These are phyloP conservation scores for Tuber calosporum DNA, from an alignment of 495 filamentous ascomycete genomes.

Conservation along the genomic window DNA sequence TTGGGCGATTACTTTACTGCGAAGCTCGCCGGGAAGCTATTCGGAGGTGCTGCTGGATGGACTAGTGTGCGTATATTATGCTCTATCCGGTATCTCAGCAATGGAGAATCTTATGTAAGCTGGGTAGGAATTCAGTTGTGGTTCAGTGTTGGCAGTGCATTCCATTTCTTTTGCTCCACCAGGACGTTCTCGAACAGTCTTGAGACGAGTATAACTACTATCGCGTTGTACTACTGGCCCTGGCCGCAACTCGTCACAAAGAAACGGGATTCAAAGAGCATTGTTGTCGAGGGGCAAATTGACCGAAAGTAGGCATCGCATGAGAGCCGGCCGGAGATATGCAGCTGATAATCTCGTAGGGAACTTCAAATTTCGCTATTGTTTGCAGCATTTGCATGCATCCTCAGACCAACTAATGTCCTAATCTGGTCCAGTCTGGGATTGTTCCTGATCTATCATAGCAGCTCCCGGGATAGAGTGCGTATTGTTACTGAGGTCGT, in stretches of 20 bases:
- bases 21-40: conserved; percentile 67
- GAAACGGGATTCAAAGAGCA: conserved; percentile 7
- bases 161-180: conserved; percentile 95
- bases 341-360: conserved; percentile 7
- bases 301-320: conserved; percentile 20
- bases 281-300: conserved; percentile 8
- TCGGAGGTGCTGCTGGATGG: conserved; percentile 51
- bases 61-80: conserved; percentile 32
- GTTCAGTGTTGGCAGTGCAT: conserved; percentile 73
- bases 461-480: conserved; percentile 31
- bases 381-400: conserved; percentile 72
- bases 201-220: conserved; percentile 77
- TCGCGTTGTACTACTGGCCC: conserved; percentile 77
- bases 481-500: conserved; percentile 26
- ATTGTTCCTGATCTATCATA: conserved; percentile 46
- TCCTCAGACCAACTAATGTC: conserved; percentile 83
- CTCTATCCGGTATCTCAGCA: neutral
- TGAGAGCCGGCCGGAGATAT: neutral
- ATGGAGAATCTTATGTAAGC: neutral
- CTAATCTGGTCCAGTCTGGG: conserved; percentile 69
- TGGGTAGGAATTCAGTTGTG: conserved; percentile 47
- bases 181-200: conserved; percentile 89
- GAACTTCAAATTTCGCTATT: conserved; percentile 59
- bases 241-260: conserved; percentile 51
- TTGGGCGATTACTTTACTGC: conserved; percentile 82